These are phyloP conservation scores for Bondarzewia mesenterica DNA, from an alignment of 1,284 basidiomycete species.

Conservation along the genomic window DNA sequence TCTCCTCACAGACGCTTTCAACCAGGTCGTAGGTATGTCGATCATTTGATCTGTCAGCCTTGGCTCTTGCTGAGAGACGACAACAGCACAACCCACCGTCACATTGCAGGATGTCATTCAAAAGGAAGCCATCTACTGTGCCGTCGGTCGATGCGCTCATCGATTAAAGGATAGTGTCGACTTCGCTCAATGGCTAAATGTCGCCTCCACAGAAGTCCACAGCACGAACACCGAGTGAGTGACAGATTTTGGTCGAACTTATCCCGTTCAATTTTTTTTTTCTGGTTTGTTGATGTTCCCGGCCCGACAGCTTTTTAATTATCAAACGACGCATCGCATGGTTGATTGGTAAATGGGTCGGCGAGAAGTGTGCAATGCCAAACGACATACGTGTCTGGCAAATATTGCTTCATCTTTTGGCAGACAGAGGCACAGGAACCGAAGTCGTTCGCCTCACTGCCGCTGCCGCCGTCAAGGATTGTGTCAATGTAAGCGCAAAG, in stretches of 20 bases:
- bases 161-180: constrained; percentile 59
- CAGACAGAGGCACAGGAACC: constrained; percentile 58
- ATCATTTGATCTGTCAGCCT: not conserved
- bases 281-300: not conserved
- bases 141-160: constrained; percentile 73
- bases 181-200: constrained; percentile 60
- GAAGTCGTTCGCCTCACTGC: constrained; percentile 82
- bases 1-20: constrained; percentile 53
- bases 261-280: no score
- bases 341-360: constrained; percentile 81
- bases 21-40: constrained; percentile 43
- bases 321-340: constrained; percentile 86
- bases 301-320: constrained; percentile 61
- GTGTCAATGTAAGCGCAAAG: constrained; percentile 77
- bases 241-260: no score
- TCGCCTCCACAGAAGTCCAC: constrained; percentile 49
- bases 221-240: constrained; percentile 50
- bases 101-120: constrained; percentile 63
- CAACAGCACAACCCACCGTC: constrained; percentile 41
- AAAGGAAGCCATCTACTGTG: constrained; percentile 85
- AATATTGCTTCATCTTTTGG: constrained; percentile 66
- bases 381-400: constrained; percentile 71
- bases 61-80: not conserved
- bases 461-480: constrained; percentile 67
- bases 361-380: constrained; percentile 52